Percentiles rank a stretch among this genome's conserved stretches.
Evolutionary conservation across 2,329 filamentous ascomycete genomes (phyloP).

Genomic region (Cytospora paraplurivora): DNA sequence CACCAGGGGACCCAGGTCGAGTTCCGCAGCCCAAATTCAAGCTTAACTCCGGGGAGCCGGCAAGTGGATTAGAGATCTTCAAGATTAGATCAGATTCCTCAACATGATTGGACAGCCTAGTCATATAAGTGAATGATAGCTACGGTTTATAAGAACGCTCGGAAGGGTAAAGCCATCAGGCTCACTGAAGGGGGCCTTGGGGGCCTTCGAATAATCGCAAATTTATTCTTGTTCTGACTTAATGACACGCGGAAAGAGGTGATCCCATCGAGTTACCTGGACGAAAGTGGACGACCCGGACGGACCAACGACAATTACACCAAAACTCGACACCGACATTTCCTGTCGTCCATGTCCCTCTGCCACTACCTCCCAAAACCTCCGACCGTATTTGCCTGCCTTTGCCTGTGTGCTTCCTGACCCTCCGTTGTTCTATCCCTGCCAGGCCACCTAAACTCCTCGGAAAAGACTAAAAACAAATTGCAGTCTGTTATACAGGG

Average conservation of each 20-base stretch:
- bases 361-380: background rate
- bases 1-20: background rate
- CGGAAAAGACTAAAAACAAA: conserved; percentile 16
- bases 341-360: conserved; percentile 1
- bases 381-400: background rate
- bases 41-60: conserved; percentile 10
- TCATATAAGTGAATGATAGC: conserved; percentile 9
- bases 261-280: background rate
- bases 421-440: conserved; percentile 16
- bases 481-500: conserved; percentile 25
- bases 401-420: background rate
- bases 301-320: background rate
- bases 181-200: background rate
- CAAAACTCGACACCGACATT: background rate
- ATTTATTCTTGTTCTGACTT: conserved; percentile 1
- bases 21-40: conserved; percentile 3
- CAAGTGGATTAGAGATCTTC: conserved; percentile 8
- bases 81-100: conserved; percentile 30
- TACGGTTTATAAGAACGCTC: background rate
- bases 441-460: conserved; percentile 22
- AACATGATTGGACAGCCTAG: background rate
- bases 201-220: background rate
- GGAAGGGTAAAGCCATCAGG: background rate
- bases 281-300: background rate
- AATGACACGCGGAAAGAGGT: background rate